Evolutionary conservation across 2,329 filamentous ascomycete species (phyloP).

Genomic region (Westerdykella ornata): DNA sequence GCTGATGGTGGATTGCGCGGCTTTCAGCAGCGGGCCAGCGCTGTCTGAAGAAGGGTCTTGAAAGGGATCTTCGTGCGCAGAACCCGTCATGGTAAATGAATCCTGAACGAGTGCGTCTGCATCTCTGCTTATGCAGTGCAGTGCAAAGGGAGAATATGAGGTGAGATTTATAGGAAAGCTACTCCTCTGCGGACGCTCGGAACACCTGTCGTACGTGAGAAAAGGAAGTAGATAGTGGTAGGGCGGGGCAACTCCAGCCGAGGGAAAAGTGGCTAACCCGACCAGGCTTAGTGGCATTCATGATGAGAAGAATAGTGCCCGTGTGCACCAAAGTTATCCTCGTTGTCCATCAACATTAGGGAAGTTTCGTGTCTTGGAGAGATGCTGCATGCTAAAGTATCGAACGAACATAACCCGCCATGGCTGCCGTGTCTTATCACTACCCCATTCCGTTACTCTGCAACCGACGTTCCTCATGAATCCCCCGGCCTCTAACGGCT

Average conservation of each 20-base stretch:
- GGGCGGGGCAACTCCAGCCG: too few species aligned
- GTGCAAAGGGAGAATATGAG: neutral
- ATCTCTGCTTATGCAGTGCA: conserved; percentile 2
- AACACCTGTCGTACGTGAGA: neutral
- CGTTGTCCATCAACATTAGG: too few species aligned
- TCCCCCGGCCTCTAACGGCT: too few species aligned
- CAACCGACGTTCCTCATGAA: too few species aligned
- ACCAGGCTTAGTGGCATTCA: too few species aligned
- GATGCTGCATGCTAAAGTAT: conserved; percentile 11
- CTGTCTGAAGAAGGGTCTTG: conserved; percentile 23
- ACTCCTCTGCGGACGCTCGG: neutral
- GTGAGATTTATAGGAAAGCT: neutral
- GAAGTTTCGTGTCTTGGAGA: conserved; percentile 6
- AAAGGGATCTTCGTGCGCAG: conserved; percentile 24
- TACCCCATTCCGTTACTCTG: too few species aligned
- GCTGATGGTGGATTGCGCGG: conserved; percentile 2
- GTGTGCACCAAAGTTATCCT: too few species aligned
- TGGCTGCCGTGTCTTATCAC: conserved; percentile 2
- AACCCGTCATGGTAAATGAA: conserved; percentile 20
- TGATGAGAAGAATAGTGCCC: too few species aligned
- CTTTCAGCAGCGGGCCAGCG: conserved; percentile 3
- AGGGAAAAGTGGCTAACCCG: too few species aligned
- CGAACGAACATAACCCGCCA: conserved; percentile 4
- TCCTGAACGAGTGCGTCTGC: neutral
- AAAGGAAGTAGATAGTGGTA: neutral